Percentiles rank a stretch among this genome's conserved stretches.
Conservation (phyloP, 352 stramenopile species). For the Thalassiosira oceanica region DNA sequence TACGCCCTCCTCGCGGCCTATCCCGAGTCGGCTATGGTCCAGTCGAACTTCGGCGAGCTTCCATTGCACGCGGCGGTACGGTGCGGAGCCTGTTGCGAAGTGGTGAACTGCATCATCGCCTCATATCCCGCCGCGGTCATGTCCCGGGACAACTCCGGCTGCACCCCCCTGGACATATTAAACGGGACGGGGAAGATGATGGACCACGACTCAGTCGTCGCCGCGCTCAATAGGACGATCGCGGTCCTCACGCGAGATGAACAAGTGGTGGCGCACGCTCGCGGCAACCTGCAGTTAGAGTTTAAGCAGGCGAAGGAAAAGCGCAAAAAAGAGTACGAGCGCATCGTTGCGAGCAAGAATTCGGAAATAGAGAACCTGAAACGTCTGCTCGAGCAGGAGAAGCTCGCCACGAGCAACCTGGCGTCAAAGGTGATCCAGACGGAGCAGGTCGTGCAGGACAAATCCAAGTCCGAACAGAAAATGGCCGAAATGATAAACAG, state of each 20-base stretch:
- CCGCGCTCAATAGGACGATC: conserved; percentile 26
- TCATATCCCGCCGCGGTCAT: conserved; percentile 53
- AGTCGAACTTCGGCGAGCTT: too few species aligned
- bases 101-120: conserved; percentile 61
- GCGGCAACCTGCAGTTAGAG: conserved; percentile 31
- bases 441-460: conserved; percentile 29
- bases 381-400: conserved; percentile 37
- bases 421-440: conserved; percentile 37
- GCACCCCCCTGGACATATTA: conserved; percentile 60
- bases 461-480: conserved; percentile 12
- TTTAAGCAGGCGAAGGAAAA: too few species aligned
- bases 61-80: conserved; percentile 56
- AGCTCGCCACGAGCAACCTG: conserved; percentile 29
- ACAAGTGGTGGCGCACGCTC: conserved; percentile 7
- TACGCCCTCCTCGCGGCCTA: too few species aligned
- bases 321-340: too few species aligned
- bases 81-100: conserved; percentile 50
- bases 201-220: conserved; percentile 38
- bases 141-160: conserved; percentile 51
- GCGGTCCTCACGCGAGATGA: conserved; percentile 28
- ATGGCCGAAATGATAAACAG: conserved; percentile 26
- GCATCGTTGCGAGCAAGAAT: conserved; percentile 34
- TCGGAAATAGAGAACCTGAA: conserved; percentile 30
- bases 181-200: conserved; percentile 39
- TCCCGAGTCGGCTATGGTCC: too few species aligned